A percentile compares a stretch with the other conserved stretches of the same genome.
Evolutionary conservation across 306 rosid species (phyloP).

Genomic region (Quercus aquifolioides): DNA sequence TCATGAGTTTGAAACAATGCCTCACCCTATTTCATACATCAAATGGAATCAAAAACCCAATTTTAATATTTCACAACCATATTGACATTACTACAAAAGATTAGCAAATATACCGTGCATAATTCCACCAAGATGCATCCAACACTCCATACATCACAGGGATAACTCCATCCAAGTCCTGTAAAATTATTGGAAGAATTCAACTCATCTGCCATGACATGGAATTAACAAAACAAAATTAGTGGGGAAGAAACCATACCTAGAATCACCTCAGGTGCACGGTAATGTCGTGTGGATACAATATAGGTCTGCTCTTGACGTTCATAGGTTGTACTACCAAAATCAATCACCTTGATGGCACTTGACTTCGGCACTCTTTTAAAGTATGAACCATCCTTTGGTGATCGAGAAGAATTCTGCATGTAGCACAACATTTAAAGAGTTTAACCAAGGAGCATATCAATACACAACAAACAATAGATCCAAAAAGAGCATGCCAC

Average conservation of each 20-base stretch:
- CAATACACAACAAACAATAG: neutral
- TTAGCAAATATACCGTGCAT: slow-evolving; percentile 59
- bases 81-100: neutral
- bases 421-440: neutral
- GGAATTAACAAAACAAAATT: neutral
- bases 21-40: slow-evolving; percentile 58
- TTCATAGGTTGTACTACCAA: slow-evolving; percentile 94
- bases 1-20: slow-evolving; percentile 97
- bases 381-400: slow-evolving; percentile 54
- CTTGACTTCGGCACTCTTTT: slow-evolving; percentile 89
- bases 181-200: slow-evolving; percentile 1
- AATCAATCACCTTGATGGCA: slow-evolving; percentile 93
- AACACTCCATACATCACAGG: slow-evolving; percentile 95
- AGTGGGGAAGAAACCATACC: slow-evolving; percentile 33
- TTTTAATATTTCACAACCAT: neutral
- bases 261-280: slow-evolving; percentile 97
- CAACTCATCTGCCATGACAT: neutral
- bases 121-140: slow-evolving; percentile 94
- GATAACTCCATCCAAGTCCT: slow-evolving; percentile 97
- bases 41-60: neutral
- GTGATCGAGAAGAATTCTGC: slow-evolving; percentile 77
- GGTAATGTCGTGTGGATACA: slow-evolving; percentile 93
- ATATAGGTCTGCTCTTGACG: slow-evolving; percentile 81
- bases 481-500: neutral
- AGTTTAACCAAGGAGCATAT: neutral